Conservation (phyloP, 306 rosid genomes). For the Hippophae gyantsensis region DNA sequence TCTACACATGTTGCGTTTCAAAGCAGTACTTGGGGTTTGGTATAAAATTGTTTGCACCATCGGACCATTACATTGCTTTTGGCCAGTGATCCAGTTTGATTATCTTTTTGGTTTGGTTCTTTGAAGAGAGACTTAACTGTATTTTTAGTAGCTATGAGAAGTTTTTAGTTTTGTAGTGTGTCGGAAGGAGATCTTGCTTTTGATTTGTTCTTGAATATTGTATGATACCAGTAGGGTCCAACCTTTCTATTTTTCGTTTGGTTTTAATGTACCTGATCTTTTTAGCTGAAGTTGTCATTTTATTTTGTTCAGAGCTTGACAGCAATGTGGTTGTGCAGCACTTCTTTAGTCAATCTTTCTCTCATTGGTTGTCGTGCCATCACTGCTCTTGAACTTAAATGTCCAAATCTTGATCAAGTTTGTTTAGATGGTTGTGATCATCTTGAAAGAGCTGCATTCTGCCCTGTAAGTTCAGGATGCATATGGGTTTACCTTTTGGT, state of each 20-base stretch:
- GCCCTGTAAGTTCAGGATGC: slow-evolving; percentile 57
- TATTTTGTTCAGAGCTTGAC: slow-evolving; percentile 59
- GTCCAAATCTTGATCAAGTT: slow-evolving; percentile 80
- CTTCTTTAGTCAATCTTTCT: slow-evolving; percentile 69
- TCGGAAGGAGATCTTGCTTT: too few relatives aligned
- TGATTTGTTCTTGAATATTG: too few relatives aligned
- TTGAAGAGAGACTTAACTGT: too few relatives aligned
- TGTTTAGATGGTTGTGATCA: slow-evolving; percentile 95
- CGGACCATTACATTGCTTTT: too few relatives aligned
- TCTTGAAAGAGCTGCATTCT: slow-evolving; percentile 77
- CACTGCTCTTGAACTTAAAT: slow-evolving; percentile 65
- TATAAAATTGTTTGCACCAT: too few relatives aligned
- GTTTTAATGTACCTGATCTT: neutral
- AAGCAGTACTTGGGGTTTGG: too few relatives aligned
- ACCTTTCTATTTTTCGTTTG: neutral
- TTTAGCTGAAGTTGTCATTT: slow-evolving; percentile 20
- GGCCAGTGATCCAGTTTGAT: too few relatives aligned
- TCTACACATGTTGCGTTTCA: too few relatives aligned
- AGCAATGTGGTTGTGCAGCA: slow-evolving; percentile 63
- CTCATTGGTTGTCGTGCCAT: slow-evolving; percentile 88
- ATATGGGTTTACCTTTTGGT: neutral
- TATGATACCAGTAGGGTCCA: too few relatives aligned
- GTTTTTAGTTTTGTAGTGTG: too few relatives aligned
- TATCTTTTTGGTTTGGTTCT: too few relatives aligned
- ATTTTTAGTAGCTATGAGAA: too few relatives aligned